phyloP scores from a whole-genome alignment of 129 eudicot species.

The Flaveria ramosissima region DNA sequence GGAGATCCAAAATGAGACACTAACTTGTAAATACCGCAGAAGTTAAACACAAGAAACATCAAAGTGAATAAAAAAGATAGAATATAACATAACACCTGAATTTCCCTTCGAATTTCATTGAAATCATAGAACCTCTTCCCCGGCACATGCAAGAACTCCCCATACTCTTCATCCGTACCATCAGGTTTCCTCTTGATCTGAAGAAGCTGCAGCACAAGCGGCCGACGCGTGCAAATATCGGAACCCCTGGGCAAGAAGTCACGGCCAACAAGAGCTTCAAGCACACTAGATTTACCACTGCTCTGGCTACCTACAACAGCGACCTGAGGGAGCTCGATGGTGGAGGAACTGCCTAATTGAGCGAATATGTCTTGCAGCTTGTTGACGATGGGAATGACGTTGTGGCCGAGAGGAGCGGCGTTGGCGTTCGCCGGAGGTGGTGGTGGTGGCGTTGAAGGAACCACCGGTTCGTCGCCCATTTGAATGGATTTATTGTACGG shows the following conservation, averaged over 20 bases:
- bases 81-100: slow-evolving; percentile 51
- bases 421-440: slow-evolving; percentile 28
- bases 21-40: background rate
- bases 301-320: slow-evolving; percentile 99
- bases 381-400: slow-evolving; percentile 91
- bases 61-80: background rate
- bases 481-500: slow-evolving; percentile 17
- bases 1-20: background rate
- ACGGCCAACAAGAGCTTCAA: slow-evolving; percentile 96
- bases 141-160: slow-evolving; percentile 86
- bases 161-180: slow-evolving; percentile 80
- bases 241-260: slow-evolving; percentile 91
- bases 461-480: slow-evolving; percentile 68
- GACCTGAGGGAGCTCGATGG: slow-evolving; percentile 91
- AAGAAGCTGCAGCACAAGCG: slow-evolving; percentile 83
- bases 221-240: slow-evolving; percentile 94
- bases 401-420: slow-evolving; percentile 65
- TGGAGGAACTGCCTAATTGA: slow-evolving; percentile 68
- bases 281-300: slow-evolving; percentile 94
- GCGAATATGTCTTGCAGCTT: slow-evolving; percentile 94
- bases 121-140: slow-evolving; percentile 77
- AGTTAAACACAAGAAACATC: background rate
- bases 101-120: slow-evolving; percentile 76
- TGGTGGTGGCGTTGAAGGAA: slow-evolving; percentile 33
- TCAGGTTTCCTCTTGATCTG: slow-evolving; percentile 64